A percentile compares a stretch with the other conserved stretches of the same genome.
Conservation (phyloP, 352 stramenopile genomes). For the Phytophthora litchii region DNA sequence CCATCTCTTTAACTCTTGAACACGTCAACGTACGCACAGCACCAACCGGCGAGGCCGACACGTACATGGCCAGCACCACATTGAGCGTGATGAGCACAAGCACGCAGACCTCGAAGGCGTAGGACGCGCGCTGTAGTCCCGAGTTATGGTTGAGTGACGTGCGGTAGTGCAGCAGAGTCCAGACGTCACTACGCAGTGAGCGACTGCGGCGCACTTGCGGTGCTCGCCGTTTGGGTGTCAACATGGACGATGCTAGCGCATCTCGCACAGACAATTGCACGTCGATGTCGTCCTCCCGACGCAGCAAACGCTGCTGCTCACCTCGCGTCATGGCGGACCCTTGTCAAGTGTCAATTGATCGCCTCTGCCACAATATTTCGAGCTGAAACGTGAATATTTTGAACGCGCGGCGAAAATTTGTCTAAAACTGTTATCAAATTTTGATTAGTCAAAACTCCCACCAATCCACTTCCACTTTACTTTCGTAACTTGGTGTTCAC, state of each 20-base stretch:
- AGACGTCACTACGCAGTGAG: conserved; percentile 61
- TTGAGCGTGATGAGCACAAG: conserved; percentile 82
- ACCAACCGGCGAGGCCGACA: conserved; percentile 36
- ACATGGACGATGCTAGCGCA: neutral
- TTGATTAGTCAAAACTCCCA: neutral
- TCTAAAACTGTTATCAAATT: no score
- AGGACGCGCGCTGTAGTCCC: conserved; percentile 68
- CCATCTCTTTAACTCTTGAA: neutral
- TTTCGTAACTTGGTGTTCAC: conserved; percentile 6
- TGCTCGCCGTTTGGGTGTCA: neutral
- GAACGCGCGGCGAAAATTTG: neutral
- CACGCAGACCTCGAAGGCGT: conserved; percentile 67
- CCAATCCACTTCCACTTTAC: neutral
- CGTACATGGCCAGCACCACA: conserved; percentile 75
- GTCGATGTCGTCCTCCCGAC: conserved; percentile 18
- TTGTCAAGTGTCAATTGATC: conserved; percentile 1
- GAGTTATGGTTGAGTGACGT: conserved; percentile 65
- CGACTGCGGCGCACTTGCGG: neutral
- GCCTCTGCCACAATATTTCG: conserved; percentile 24
- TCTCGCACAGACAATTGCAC: conserved; percentile 21
- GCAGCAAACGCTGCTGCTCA: conserved; percentile 26
- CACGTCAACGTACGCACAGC: conserved; percentile 30
- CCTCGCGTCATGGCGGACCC: conserved; percentile 15
- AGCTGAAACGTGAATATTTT: neutral
- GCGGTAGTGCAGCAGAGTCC: conserved; percentile 80